phyloP scores from a whole-genome alignment of 192 early-diverging fungal genomes.

The Phlyctochytrium arcticum region DNA sequence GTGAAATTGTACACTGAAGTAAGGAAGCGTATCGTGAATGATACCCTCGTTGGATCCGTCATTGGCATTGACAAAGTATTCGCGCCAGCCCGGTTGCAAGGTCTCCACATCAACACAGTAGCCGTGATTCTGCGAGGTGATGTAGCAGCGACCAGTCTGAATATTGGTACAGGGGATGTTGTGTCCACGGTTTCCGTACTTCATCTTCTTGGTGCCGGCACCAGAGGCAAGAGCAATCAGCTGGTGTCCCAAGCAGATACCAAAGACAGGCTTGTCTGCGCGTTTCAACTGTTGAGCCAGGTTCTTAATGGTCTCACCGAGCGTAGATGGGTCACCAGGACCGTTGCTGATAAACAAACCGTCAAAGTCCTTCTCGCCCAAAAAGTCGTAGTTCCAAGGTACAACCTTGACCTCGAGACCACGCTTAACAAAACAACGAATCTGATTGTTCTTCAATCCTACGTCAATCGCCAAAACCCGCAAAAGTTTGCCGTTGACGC shows the following conservation, averaged over 20 bases:
- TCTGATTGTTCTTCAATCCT: conserved; percentile 99
- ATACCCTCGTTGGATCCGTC: conserved; percentile 99
- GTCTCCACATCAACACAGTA: conserved; percentile 87
- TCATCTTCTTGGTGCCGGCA: conserved; percentile 92
- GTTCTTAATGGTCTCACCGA: conserved; percentile 72
- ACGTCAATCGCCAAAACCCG: conserved; percentile 93
- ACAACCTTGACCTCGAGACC: conserved; percentile 92
- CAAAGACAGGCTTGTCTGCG: conserved; percentile 89
- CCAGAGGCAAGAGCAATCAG: conserved; percentile 90
- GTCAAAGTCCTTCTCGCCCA: conserved; percentile 71
- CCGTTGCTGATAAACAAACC: conserved; percentile 91
- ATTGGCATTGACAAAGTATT: conserved; percentile 97
- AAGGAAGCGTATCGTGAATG: conserved; percentile 81
- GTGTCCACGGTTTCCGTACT: conserved; percentile 98
- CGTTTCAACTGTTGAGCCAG: conserved; percentile 62
- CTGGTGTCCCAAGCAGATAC: conserved; percentile 99
- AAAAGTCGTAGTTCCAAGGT: conserved; percentile 96
- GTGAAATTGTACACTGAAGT: conserved; percentile 99
- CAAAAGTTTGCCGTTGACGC: conserved; percentile 64
- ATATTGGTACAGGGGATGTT: conserved; percentile 98
- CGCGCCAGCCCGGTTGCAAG: conserved; percentile 68
- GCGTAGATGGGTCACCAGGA: conserved; percentile 91
- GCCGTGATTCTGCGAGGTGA: conserved; percentile 98
- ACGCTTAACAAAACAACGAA: conserved; percentile 94
- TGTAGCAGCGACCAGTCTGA: conserved; percentile 95